These are phyloP conservation scores for Seminavis robusta DNA, from an alignment of 108 stramenopile genomes.

Conservation along the genomic window DNA sequence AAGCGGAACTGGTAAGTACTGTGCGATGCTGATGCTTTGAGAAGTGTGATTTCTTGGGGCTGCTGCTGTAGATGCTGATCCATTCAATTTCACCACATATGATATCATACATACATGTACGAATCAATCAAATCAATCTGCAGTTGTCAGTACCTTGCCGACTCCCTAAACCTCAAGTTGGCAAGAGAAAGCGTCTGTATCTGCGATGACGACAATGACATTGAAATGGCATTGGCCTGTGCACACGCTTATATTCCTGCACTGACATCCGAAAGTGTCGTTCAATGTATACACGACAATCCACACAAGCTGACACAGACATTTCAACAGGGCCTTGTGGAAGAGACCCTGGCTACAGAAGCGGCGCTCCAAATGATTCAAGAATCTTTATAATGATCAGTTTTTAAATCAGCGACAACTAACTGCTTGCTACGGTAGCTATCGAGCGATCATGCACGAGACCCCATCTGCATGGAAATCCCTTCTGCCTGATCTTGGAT, in stretches of 20 bases:
- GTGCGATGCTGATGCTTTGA: not conserved
- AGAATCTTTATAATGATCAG: no score
- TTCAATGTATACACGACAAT: constrained; percentile 7
- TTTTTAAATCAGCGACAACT: no score
- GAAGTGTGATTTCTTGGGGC: not conserved
- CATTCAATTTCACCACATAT: no score
- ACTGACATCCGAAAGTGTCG: constrained; percentile 53
- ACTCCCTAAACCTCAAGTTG: constrained; percentile 26
- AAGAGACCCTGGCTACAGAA: not conserved
- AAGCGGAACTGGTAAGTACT: constrained; percentile 64
- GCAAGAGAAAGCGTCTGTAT: constrained; percentile 33
- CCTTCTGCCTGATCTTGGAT: no score
- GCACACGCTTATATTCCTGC: constrained; percentile 60
- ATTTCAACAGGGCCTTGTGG: not conserved
- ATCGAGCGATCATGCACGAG: no score
- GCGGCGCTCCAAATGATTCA: no score
- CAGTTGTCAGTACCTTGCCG: constrained; percentile 54
- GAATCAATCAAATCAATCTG: no score
- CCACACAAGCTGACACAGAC: constrained; percentile 29
- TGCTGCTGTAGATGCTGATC: no score
- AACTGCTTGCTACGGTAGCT: no score
- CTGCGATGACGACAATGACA: constrained; percentile 88
- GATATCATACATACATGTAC: no score
- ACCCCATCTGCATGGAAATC: no score
- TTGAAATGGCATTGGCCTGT: constrained; percentile 83